Conservation (phyloP, 2,329 filamentous ascomycete genomes). For the Dactylellina cionopaga region DNA sequence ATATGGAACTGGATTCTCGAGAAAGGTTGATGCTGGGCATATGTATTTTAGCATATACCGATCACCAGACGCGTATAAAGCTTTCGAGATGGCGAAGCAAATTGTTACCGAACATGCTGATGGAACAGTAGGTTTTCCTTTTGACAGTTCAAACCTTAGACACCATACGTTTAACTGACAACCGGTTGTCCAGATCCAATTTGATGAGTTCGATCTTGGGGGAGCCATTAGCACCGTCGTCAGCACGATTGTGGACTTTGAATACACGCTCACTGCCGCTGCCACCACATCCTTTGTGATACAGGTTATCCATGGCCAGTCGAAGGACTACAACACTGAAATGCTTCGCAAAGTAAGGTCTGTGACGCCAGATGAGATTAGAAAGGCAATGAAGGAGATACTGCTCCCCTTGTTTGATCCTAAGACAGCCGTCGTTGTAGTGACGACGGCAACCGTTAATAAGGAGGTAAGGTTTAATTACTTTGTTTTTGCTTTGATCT, state of each 20-base stretch:
- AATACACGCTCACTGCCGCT: constrained; percentile 83
- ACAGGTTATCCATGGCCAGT: constrained; percentile 79
- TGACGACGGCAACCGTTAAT: constrained; percentile 88
- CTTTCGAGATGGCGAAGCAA: constrained; percentile 78
- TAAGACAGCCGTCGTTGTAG: constrained; percentile 81
- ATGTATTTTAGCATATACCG: constrained; percentile 88
- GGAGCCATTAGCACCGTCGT: constrained; percentile 92
- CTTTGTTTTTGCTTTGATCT: no score
- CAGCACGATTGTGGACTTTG: constrained; percentile 84
- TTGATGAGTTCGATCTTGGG: constrained; percentile 85
- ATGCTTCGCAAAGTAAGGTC: constrained; percentile 80
- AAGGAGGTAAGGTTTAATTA: constrained; percentile 72
- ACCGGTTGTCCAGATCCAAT: constrained; percentile 63
- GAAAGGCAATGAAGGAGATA: constrained; percentile 75
- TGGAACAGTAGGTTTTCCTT: constrained; percentile 63
- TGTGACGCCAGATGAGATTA: constrained; percentile 80
- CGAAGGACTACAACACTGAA: constrained; percentile 79
- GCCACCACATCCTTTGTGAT: constrained; percentile 85
- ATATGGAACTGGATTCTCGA: constrained; percentile 83
- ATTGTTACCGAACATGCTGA: constrained; percentile 79
- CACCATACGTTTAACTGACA: not conserved
- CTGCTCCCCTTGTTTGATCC: constrained; percentile 83
- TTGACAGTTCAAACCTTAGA: no score
- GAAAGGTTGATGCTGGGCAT: constrained; percentile 80
- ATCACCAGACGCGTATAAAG: constrained; percentile 87